phyloP scores from a whole-genome alignment of 345 rosid species.

The Eutrema yunnanense region DNA sequence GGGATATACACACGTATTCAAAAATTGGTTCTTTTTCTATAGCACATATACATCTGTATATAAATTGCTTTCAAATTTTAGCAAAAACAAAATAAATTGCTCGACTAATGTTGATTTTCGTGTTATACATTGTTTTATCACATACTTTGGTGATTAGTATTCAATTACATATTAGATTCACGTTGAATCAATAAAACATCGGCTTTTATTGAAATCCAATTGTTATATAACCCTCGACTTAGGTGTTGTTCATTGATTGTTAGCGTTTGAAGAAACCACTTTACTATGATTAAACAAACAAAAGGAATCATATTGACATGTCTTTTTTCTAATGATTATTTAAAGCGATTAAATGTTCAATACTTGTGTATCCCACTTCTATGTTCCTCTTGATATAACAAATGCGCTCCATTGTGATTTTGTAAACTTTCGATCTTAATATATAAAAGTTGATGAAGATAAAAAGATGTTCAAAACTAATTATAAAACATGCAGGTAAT shows the following conservation, averaged over 20 bases:
- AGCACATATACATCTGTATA: neutral
- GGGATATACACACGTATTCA: neutral
- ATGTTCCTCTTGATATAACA: too few relatives aligned
- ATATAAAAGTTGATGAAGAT: too few relatives aligned
- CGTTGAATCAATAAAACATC: neutral
- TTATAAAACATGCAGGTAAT: neutral
- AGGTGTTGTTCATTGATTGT: too few relatives aligned
- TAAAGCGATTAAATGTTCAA: neutral
- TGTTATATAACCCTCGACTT: neutral
- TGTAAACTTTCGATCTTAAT: too few relatives aligned
- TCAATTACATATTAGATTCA: neutral
- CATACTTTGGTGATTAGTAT: neutral
- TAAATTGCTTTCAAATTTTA: neutral
- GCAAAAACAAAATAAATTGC: too few relatives aligned
- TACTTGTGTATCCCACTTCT: too few relatives aligned
- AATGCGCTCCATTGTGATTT: too few relatives aligned
- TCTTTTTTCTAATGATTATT: neutral
- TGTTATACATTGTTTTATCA: neutral
- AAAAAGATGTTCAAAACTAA: neutral
- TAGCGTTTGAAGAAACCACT: neutral
- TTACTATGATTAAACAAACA: neutral
- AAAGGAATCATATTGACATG: neutral
- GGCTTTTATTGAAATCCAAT: neutral
- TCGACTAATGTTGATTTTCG: neutral
- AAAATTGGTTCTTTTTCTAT: conserved; percentile 5